phyloP scores from a whole-genome alignment of 129 eudicot species.

The Silybum marianum region DNA sequence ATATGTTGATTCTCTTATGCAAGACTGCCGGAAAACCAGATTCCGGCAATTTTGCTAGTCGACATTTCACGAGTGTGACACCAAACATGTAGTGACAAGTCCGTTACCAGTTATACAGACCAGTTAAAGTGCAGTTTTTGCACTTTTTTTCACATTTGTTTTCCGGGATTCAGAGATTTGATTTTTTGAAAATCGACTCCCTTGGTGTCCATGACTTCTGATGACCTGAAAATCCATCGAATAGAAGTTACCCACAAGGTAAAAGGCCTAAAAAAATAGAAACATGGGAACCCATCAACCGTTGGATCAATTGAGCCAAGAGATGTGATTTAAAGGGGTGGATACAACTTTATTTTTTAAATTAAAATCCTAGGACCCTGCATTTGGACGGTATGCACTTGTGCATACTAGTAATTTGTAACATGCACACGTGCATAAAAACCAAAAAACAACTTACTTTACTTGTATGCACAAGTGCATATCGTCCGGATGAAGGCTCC shows the following conservation, averaged over 20 bases:
- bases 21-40: constrained; percentile 43
- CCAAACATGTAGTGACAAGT: constrained; percentile 6
- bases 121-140: constrained; percentile 35
- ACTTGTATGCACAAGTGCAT: too few species aligned
- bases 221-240: constrained; percentile 46
- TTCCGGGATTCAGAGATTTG: constrained; percentile 39
- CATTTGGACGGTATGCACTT: too few species aligned
- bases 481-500: too few species aligned
- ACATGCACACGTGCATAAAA: too few species aligned
- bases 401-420: too few species aligned
- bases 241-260: background rate
- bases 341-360: background rate
- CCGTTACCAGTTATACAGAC: constrained; percentile 36
- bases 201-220: constrained; percentile 48
- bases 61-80: constrained; percentile 30
- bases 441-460: too few species aligned
- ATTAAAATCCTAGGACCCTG: too few species aligned
- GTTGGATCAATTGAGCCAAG: background rate
- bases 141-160: constrained; percentile 29
- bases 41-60: constrained; percentile 42
- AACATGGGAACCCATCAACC: background rate
- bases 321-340: background rate
- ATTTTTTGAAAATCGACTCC: constrained; percentile 27
- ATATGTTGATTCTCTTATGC: constrained; percentile 42
- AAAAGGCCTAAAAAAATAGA: background rate